These are phyloP conservation scores for Pleurotus salmoneostramineus DNA, from an alignment of 768 basidiomycete genomes.

Conservation along the genomic window DNA sequence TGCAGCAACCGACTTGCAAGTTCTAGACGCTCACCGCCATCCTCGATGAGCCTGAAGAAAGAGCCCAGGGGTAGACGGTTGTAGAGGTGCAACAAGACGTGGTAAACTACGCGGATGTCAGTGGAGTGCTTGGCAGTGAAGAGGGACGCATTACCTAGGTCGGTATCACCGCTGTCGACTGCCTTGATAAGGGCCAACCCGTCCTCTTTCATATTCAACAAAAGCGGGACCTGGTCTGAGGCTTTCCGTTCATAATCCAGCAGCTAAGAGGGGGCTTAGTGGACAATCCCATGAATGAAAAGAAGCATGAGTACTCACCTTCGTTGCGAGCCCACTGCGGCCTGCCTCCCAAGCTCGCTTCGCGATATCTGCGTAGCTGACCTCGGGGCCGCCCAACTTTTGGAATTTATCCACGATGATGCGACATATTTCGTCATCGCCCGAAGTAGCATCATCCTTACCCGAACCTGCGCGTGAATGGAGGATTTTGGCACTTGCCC, in stretches of 20 bases:
- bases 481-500: slow-evolving; percentile 91
- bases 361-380: slow-evolving; percentile 95
- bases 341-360: slow-evolving; percentile 91
- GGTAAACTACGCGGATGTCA: slow-evolving; percentile 66
- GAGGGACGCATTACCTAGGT: slow-evolving; percentile 59
- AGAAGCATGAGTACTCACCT: slow-evolving; percentile 39
- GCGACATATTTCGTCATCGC: slow-evolving; percentile 76
- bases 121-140: neutral
- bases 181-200: slow-evolving; percentile 83
- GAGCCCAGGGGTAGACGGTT: slow-evolving; percentile 80
- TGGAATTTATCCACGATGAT: slow-evolving; percentile 90
- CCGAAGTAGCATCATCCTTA: slow-evolving; percentile 50
- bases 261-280: slow-evolving; percentile 41
- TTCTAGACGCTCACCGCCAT: slow-evolving; percentile 71
- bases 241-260: slow-evolving; percentile 88
- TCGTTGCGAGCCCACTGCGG: slow-evolving; percentile 74
- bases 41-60: slow-evolving; percentile 94
- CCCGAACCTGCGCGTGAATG: slow-evolving; percentile 58
- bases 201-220: slow-evolving; percentile 94
- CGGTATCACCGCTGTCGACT: slow-evolving; percentile 92
- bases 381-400: slow-evolving; percentile 69
- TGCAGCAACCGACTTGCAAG: slow-evolving; percentile 80
- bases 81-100: slow-evolving; percentile 86
- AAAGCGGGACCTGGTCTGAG: slow-evolving; percentile 90
- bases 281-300: neutral